Evolutionary conservation across 2,329 filamentous ascomycete genomes (phyloP), one percentile per base, ranked within the genome.

Genomic region (Verticillium nonalfalfae): DNA sequence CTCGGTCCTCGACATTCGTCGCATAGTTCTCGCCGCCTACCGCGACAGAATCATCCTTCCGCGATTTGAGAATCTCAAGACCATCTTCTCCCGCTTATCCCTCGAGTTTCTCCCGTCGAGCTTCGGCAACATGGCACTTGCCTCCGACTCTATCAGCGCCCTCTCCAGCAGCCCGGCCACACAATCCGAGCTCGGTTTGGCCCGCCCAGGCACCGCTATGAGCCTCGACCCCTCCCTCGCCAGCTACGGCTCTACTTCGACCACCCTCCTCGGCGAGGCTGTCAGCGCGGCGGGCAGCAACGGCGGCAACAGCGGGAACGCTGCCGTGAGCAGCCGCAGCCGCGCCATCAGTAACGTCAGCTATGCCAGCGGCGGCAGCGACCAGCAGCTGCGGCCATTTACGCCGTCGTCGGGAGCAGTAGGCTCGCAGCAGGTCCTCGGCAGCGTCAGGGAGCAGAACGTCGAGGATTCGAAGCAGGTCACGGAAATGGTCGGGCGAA

Each of bases 401-500:
- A 84, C 82, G 4, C 81, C 81, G 2, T 76, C 75, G 58, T 72
- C 70, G 61, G 26, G 26, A 31, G 65, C 73, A 26, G 45, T 9
- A 9, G 13, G n/a, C 14, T 5, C 26, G 54, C 54, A 56, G 26
- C 54, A 56, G 54, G 70, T 71, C 4, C 70, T 78, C 26, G 74
- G 73, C 60, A 79, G 77, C 63, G 72, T 81, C 57, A 79, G 81
- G 61, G 81, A 87, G 69, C 83, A 85, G 68, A 86, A 86, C 70
- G 77, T 85, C 14, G 85, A 88, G 72, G 85, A 90, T 69, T 89
- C 86, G 57, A 85, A 91, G 71, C 87, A 95, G 70, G 87, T 98
- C 60, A 97, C 95, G 0, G 93, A 98, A 68, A 97, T 94, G 67
- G 93, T 97, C 1, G 95, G 93, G 0, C 83, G 94, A 58, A 96